Percentiles rank a stretch among this genome's conserved stretches.
Evolutionary conservation across 1,139 yeast species (phyloP).

Genomic region (Torulaspora globosa): DNA sequence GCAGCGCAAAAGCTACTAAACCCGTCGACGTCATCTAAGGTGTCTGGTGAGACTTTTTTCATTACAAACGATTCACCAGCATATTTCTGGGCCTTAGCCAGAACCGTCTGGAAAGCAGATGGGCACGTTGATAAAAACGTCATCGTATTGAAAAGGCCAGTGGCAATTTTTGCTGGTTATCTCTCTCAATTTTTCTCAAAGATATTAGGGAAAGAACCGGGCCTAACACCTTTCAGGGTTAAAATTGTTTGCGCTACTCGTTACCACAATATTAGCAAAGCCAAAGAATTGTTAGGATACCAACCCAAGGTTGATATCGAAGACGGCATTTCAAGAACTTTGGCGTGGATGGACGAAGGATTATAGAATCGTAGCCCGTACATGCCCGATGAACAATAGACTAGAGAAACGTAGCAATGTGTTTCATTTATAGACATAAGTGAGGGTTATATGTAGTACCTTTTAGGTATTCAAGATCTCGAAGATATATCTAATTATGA

Average conservation of each 20-base stretch:
- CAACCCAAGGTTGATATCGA: constrained; percentile 76
- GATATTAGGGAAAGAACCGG: constrained; percentile 76
- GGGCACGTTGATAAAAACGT: constrained; percentile 72
- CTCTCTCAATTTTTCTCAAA: constrained; percentile 69
- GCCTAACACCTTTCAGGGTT: constrained; percentile 94
- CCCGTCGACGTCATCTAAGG: constrained; percentile 39
- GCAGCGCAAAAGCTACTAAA: constrained; percentile 75
- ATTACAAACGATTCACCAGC: constrained; percentile 92
- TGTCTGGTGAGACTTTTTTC: constrained; percentile 85
- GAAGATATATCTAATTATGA: too few species aligned
- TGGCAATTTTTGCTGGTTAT: constrained; percentile 79
- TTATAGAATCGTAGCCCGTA: neutral
- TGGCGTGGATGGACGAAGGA: constrained; percentile 83
- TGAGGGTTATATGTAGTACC: too few species aligned
- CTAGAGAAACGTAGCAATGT: too few species aligned
- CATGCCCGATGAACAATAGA: too few species aligned
- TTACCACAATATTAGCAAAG: constrained; percentile 88
- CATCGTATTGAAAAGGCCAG: constrained; percentile 63
- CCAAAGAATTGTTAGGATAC: constrained; percentile 73
- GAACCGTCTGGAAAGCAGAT: constrained; percentile 96
- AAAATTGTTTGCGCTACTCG: constrained; percentile 91
- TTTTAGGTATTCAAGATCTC: too few species aligned
- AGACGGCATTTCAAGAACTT: constrained; percentile 73
- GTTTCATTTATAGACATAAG: neutral
- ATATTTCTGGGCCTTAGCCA: constrained; percentile 95